Evolutionary conservation across 2,329 filamentous ascomycete species (phyloP), one percentile per base, ranked within the genome.

Genomic region (Aphanocladium album): DNA sequence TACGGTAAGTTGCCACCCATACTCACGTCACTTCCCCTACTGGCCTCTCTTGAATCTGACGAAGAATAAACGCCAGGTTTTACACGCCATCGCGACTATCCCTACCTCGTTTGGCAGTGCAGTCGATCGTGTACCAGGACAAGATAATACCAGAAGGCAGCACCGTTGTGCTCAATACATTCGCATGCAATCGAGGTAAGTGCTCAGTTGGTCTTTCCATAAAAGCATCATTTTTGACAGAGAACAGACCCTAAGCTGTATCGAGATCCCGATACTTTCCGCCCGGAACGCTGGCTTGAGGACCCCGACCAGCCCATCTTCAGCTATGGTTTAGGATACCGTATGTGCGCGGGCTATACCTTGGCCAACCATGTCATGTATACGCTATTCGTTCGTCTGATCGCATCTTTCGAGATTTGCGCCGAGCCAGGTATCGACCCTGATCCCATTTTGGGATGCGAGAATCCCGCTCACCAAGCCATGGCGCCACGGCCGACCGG

Each of bases 281-380:
- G 56, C n/a, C 46, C 56, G 8, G 46, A 58, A 35, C 56, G 56
- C 33, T 58, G 56, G 56, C 25, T 58, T 5, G 46, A 58, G 16
- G 56, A 51, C 12, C 56, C 56, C 17, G 56, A 58, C 27, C 56
- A 58, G 56, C 46, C 56, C 56, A 58, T 58, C 46, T 58, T 58
- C 37, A 58, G 45, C 46, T 58, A 58, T 33, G 55, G 56, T 9
- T 46, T 58, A 3, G 56, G 56, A 33, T 58, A 58, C n/a, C 56
- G 56, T 12, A 51, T 58, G 56, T 58, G 56, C 17, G 56, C 56
- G 14, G 56, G 56, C 7, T 58, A 58, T 35, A 58, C 56, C 12
- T 45, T 58, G n/a, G 56, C 56, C 2, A 58, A 58, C 56, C 46
- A 58, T 19, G 47, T 58, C n/a, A 35, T 58, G 21, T 58, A 58